Percentiles rank a stretch among this genome's conserved stretches.
These are phyloP conservation scores for Tylopilus sp. DNA, from an alignment of 1,284 basidiomycete species.

Conservation along the genomic window DNA sequence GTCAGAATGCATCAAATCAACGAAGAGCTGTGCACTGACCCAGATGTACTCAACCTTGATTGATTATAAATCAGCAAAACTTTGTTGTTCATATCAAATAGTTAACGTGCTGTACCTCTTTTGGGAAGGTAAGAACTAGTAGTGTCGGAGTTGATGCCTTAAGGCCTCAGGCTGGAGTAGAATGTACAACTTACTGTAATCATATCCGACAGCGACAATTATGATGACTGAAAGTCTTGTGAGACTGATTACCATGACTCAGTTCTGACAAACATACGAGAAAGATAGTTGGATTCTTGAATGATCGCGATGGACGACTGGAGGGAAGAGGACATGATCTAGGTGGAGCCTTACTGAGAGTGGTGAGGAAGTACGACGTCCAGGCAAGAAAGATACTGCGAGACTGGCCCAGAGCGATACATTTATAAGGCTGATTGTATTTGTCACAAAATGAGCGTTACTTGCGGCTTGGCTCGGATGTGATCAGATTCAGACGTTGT, in stretches of 20 bases:
- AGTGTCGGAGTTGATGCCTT: too few species aligned
- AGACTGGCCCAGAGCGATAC: too few species aligned
- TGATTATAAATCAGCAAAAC: neutral
- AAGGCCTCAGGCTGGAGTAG: neutral
- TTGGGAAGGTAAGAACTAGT: neutral
- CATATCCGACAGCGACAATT: neutral
- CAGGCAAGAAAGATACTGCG: too few species aligned
- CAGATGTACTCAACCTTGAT: neutral
- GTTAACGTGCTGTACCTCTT: neutral
- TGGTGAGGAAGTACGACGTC: too few species aligned
- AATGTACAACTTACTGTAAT: neutral
- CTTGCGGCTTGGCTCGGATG: too few species aligned
- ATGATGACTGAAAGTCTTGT: neutral
- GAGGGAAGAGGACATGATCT: neutral
- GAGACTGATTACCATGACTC: neutral
- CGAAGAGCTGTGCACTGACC: neutral
- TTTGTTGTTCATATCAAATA: too few species aligned
- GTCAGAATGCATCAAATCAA: neutral
- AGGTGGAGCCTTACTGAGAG: too few species aligned
- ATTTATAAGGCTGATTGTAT: too few species aligned
- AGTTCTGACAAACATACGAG: neutral
- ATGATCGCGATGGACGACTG: neutral
- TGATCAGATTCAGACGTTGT: too few species aligned
- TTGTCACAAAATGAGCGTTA: too few species aligned
- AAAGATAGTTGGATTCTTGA: neutral